A percentile compares a stretch with the other conserved stretches of the same genome.
Evolutionary conservation across 352 stramenopile genomes (phyloP).

Genomic region (Blastocystis sp.): DNA sequence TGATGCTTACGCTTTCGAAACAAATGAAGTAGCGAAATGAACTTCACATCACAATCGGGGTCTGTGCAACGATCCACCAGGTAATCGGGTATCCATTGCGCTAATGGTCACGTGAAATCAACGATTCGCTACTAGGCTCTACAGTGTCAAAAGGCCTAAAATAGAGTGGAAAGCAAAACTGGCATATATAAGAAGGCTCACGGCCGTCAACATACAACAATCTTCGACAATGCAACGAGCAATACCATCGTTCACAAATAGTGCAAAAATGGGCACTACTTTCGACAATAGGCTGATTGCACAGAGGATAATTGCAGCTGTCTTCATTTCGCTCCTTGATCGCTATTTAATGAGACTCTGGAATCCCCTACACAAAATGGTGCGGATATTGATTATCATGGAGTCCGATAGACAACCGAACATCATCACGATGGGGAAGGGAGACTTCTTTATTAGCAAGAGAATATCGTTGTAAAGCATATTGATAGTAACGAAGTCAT

Average conservation of each 20-base stretch:
- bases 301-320: background rate
- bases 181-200: background rate
- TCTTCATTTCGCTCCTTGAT: background rate
- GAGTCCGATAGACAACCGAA: slow-evolving; percentile 6
- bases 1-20: slow-evolving; percentile 11
- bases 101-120: background rate
- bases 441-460: background rate
- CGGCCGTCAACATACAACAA: background rate
- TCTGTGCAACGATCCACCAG: background rate
- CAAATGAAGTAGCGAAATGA: background rate
- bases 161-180: background rate
- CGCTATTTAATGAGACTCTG: background rate
- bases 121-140: background rate
- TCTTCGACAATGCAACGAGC: background rate
- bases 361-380: background rate
- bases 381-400: background rate
- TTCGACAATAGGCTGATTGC: background rate
- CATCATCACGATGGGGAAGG: background rate
- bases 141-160: background rate
- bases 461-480: background rate
- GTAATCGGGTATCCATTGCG: slow-evolving; percentile 40
- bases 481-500: background rate
- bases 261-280: background rate
- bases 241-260: slow-evolving; percentile 15
- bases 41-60: background rate